Evolutionary conservation across 2,329 filamentous ascomycete genomes (phyloP), one percentile per base, ranked within the genome.

Genomic region (Setomelanomma holmii): DNA sequence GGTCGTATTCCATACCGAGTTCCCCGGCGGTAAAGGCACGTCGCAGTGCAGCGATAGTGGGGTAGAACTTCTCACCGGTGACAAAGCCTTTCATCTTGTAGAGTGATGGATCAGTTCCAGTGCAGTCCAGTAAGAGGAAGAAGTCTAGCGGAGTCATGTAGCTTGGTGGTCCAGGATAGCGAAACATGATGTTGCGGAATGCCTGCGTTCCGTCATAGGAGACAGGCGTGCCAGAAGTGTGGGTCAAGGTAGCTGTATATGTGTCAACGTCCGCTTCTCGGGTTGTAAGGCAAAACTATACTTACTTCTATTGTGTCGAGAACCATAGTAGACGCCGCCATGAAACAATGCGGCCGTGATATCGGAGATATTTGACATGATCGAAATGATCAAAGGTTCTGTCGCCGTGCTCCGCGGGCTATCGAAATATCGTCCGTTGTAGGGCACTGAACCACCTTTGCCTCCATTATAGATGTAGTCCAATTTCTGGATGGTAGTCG

Each of bases 21-120:
- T 40, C 74, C 63, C 50, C 68, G 61, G 59, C 77, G 72, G 72
- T 75, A 62, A 77, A 82, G 1, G 81, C 81, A 2, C 49, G 54
- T 20, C 79, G 69, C 60, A 85, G 79, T 8, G 74, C 76, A 17
- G 80, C 74, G 2, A 79, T 79, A 1, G 79, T 78, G n/a, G 76
- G 66, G 60, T 84, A 86, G 54, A 80, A 81, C 20, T 82, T 71
- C 44, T 79, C 77, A 51, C 84, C 80, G 11, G 78, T 80, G 0
- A 80, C 75, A 43, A 79, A 75, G 1, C 76, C 77, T 51, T 75
- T 76, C 27, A 81, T 55, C 4, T 65, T 72, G 58, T 78, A 81
- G 4, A 74, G 63, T 4, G 71, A 73, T 4, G 75, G 60, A 60
- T 81, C 78, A 2, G 75, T 78, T 16, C 80, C 79, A 1, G 75